phyloP scores from a whole-genome alignment of 441 rosid genomes.

The Rhodomyrtus psidioides region DNA sequence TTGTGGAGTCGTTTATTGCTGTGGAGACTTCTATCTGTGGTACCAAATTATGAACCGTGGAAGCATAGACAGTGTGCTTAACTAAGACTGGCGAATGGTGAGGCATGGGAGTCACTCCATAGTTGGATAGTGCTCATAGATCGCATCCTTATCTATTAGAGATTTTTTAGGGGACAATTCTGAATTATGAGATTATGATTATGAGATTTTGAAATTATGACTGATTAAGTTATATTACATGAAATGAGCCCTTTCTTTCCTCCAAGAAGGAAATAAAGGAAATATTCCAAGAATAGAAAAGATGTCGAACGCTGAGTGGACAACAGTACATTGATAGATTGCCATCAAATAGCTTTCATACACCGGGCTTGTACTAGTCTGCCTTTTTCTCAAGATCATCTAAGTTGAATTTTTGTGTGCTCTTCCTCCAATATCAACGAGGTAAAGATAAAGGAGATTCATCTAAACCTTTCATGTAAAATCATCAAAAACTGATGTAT shows the following conservation, averaged over 20 bases:
- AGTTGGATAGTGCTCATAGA: not conserved
- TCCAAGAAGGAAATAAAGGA: not conserved
- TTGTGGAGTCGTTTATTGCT: not conserved
- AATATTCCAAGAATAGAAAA: not conserved
- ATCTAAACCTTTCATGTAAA: not conserved
- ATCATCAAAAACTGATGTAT: not conserved
- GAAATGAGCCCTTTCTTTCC: not conserved
- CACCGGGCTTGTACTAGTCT: not conserved
- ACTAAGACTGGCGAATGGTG: not conserved
- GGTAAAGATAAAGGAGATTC: not conserved
- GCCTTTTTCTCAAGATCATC: not conserved
- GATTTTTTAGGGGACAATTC: not conserved
- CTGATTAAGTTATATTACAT: not conserved
- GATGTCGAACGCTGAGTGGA: not conserved
- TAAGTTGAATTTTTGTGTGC: not conserved
- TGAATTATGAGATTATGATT: not conserved
- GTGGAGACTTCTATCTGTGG: not conserved
- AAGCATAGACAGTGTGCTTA: not conserved
- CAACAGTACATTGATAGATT: not conserved
- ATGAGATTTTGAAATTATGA: not conserved
- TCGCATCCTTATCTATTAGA: not conserved
- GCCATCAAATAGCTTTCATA: not conserved
- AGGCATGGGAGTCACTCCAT: not conserved
- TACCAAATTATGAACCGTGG: not conserved
- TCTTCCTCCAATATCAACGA: not conserved